Base-by-base conservation (phyloP, 169 alveolate species). In the Cryptosporidium meleagridis region DNA sequence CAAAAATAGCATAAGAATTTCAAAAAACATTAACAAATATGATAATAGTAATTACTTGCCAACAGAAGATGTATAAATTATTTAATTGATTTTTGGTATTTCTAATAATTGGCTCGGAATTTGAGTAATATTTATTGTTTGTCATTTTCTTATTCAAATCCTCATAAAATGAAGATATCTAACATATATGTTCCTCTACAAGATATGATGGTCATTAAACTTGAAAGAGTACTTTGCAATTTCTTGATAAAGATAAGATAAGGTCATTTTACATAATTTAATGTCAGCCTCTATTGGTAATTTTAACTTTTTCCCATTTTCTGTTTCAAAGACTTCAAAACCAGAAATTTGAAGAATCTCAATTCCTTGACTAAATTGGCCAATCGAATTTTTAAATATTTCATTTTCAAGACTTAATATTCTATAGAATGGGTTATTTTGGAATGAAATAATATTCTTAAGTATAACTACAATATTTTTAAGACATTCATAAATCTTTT, bases 261-360 rank as follows among this genome's bases (percentile, higher is more conserved):
- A 31, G 12, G 62, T 21, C 3, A 45, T 37, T 65, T 65, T 80
- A 29, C 69, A 59, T 7, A 14, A 8, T 3, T 14, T 48, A n/a
- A 65, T 21, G 29, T 65, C 68, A n/a, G 89, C 39, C 9, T 80
- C 89, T 21, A 80, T 5, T 29, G 73, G 73, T 3, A 80, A 41
- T 23, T 41, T 58, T 3, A 80, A 31, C 53, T 80, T 65, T 33
- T 62, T 80, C 2, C 58, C 55, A n/a, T 45, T 35, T 9, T 80
- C 75, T 62, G 62, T 80, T 62, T 80, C 80, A 21, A 61, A 37
- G 0, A 73, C 18, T 37, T 31, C 58, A 45, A 80, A 80, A 31
- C 89, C 89, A 23, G 89, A 61, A 18, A 80, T 8, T 80, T 41
- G 45, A 23, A 80, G 75, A 39, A 80, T 58, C 45, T 80, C 68